Evolutionary conservation across 2,329 filamentous ascomycete species (phyloP), one percentile per base, ranked within the genome.

Genomic region (Trichothecium sympodiale): DNA sequence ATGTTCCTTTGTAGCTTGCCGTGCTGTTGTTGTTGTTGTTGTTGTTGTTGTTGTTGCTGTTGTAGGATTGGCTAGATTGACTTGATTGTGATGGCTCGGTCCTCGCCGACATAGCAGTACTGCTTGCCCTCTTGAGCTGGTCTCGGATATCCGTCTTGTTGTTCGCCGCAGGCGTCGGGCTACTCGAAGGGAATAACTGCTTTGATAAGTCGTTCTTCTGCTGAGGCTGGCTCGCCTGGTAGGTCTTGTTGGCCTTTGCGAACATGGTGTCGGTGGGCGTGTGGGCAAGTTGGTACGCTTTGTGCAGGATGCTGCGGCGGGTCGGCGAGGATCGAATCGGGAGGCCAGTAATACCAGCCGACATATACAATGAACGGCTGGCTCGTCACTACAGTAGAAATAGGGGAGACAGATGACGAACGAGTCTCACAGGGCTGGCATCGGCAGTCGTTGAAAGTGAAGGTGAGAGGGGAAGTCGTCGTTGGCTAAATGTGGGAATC

Each of bases 121-220:
- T 45, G 28, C 54, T 56, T 23, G 61, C 54, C 44, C 63, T 69
- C 41, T 64, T 67, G 44, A 72, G 58, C 37, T 67, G 65, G 32
- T 71, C 62, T 37, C 65, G 54, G 43, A 77, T 70, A 40, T 67
- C 67, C 28, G 56, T 55, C 20, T 25, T 25, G 20, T 10, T 10
- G 51, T 64, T 60, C 8, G 59, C 50, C 20, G 20, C 20, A 25
- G 20, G 20, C 30, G 52, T 56, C 10, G 70, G 67, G 44, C 66
- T 76, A 53, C 69, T 77, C 1, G 74, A 75, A 4, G 71, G 65
- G 43, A 77, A 73, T 13, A 71, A 56, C 38, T 71, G 62, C 51
- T 76, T 74, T 4, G 61, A 54, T 30, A 71, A 51, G 33, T 52
- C 44, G 8, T 49, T 43, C 34, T 56, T 56, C 8, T 53, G 51